These are phyloP conservation scores for Eimeria praecox DNA, from an alignment of 169 alveolate genomes.

Conservation along the genomic window DNA sequence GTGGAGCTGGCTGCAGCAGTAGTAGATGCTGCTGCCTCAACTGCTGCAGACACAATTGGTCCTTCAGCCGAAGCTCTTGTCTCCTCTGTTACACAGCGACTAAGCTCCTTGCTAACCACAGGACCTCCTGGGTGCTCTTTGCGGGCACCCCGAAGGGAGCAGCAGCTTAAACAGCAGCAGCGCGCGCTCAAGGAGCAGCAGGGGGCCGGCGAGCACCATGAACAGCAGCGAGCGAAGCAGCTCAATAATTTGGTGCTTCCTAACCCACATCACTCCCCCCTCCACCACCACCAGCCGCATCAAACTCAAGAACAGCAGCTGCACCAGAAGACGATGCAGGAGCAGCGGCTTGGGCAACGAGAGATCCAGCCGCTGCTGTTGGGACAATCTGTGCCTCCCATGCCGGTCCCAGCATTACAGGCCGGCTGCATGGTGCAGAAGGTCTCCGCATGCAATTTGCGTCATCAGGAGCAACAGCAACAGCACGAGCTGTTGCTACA, in stretches of 20 bases:
- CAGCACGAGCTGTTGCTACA: not conserved
- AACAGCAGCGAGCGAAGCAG: not conserved
- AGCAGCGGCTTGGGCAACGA: not conserved
- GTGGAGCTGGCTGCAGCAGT: slow-evolving; percentile 36
- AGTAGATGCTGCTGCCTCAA: slow-evolving; percentile 17
- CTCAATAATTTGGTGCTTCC: not conserved
- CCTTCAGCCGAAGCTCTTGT: slow-evolving; percentile 46
- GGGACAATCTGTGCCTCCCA: not conserved
- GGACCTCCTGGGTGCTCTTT: slow-evolving; percentile 10
- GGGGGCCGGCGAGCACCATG: not conserved
- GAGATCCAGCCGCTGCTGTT: not conserved
- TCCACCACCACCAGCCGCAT: not conserved
- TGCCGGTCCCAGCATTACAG: not conserved
- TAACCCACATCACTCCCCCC: not conserved
- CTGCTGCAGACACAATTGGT: not conserved
- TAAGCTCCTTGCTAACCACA: not conserved
- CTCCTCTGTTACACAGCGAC: not conserved
- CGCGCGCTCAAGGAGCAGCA: not conserved
- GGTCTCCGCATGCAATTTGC: not conserved
- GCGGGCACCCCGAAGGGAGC: slow-evolving; percentile 11
- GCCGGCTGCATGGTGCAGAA: slow-evolving; percentile 15
- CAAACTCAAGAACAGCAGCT: not conserved
- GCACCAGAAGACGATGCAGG: not conserved
- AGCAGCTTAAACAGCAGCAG: slow-evolving; percentile 6
- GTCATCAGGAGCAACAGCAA: slow-evolving; percentile 3